phyloP scores from a whole-genome alignment of 257 asterid species.

The Avicennia marina region DNA sequence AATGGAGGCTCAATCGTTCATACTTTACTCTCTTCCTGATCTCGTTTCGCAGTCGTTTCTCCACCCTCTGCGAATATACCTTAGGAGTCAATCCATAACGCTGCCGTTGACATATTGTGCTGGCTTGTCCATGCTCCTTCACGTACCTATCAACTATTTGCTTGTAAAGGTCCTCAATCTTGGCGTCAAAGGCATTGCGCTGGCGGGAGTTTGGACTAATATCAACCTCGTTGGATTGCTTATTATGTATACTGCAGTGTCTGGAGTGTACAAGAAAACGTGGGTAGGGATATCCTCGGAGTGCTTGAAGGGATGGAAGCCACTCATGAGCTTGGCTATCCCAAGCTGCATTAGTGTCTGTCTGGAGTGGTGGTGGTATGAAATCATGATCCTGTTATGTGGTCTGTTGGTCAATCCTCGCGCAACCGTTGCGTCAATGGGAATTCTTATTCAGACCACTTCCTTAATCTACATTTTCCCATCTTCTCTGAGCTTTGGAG shows the following conservation, averaged over 20 bases:
- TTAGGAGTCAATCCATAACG: not conserved
- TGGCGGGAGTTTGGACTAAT: not conserved
- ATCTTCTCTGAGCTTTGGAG: not conserved
- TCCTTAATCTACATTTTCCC: not conserved
- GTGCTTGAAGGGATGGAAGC: not conserved
- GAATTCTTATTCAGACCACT: not conserved
- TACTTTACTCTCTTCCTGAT: not conserved
- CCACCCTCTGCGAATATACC: slow-evolving; percentile 1
- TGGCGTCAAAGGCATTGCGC: not conserved
- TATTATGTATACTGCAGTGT: not conserved
- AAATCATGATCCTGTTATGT: not conserved
- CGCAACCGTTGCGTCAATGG: not conserved
- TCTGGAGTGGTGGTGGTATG: not conserved
- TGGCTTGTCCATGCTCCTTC: not conserved
- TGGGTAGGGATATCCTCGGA: not conserved
- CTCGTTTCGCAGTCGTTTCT: not conserved
- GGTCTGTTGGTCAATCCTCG: not conserved
- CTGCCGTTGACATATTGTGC: not conserved
- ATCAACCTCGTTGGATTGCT: not conserved
- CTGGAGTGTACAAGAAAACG: not conserved
- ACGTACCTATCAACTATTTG: not conserved
- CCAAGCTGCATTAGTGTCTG: not conserved
- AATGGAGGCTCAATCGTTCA: not conserved
- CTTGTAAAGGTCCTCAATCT: not conserved
- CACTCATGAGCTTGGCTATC: not conserved